Evolutionary conservation across 2,329 filamentous ascomycete genomes (phyloP).

Genomic region (Dactylonectria macrodidyma): DNA sequence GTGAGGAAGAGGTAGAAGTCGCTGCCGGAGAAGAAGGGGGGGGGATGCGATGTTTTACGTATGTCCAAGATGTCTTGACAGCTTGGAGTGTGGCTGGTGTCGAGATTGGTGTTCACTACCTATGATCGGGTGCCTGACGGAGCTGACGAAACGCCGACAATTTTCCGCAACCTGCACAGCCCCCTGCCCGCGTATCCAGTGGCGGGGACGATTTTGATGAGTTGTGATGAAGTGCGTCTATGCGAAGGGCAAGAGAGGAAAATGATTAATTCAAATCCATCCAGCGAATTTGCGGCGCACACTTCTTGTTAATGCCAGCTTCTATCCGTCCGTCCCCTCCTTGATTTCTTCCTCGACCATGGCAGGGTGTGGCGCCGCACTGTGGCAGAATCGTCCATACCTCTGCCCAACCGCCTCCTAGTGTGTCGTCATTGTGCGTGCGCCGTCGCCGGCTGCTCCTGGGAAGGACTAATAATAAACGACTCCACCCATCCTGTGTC

Average conservation of each 20-base stretch:
- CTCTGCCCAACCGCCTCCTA: conserved; percentile 15
- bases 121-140: conserved; percentile 53
- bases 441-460: conserved; percentile 28
- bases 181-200: conserved; percentile 48
- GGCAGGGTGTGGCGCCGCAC: neutral
- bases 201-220: conserved; percentile 35
- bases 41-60: conserved; percentile 44
- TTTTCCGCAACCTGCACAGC: conserved; percentile 53
- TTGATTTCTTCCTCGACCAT: conserved; percentile 17
- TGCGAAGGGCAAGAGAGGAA: conserved; percentile 3
- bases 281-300: neutral
- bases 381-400: neutral
- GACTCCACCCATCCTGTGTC: conserved; percentile 29
- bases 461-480: conserved; percentile 35
- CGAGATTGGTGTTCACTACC: conserved; percentile 46
- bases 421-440: conserved; percentile 49
- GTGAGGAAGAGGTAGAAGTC: conserved; percentile 25
- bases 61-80: conserved; percentile 38
- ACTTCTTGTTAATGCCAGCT: neutral
- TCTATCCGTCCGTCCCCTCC: conserved; percentile 2
- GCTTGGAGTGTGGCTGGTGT: conserved; percentile 49
- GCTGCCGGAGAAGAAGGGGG: conserved; percentile 24
- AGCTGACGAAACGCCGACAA: conserved; percentile 54
- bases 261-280: neutral
- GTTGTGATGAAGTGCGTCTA: conserved; percentile 19